Evolutionary conservation across 1,284 basidiomycete species (phyloP).

Genomic region (Termitomyces sp.): DNA sequence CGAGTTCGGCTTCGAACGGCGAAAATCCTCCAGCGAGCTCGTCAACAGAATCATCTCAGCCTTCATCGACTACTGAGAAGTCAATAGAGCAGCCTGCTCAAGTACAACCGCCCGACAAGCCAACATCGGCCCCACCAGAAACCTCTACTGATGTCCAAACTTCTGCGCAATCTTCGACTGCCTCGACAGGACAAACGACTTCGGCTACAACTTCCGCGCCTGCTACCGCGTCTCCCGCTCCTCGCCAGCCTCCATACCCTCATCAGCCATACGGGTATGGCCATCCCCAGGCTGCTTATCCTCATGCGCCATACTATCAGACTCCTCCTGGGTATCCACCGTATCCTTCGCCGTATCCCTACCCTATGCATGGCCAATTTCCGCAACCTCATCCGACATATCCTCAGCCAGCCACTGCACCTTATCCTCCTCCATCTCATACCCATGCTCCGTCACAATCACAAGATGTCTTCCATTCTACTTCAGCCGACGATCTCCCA

Average conservation of each 20-base stretch:
- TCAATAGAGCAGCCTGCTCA: slow-evolving; percentile 15
- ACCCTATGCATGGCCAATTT: slow-evolving; percentile 8
- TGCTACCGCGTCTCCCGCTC: slow-evolving; percentile 5
- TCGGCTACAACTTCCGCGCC: background rate
- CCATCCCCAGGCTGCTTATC: slow-evolving; percentile 40
- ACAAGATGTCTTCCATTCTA: slow-evolving; percentile 21
- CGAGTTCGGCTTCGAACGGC: slow-evolving; percentile 1
- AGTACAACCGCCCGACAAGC: slow-evolving; percentile 22
- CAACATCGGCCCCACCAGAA: slow-evolving; percentile 9
- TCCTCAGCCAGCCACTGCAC: slow-evolving; percentile 17
- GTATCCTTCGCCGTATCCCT: slow-evolving; percentile 38
- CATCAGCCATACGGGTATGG: slow-evolving; percentile 44
- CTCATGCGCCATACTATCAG: slow-evolving; percentile 57
- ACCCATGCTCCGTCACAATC: slow-evolving; percentile 23
- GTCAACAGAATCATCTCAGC: slow-evolving; percentile 17
- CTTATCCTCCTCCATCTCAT: slow-evolving; percentile 23
- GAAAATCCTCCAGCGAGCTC: slow-evolving; percentile 23
- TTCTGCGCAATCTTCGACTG: slow-evolving; percentile 1
- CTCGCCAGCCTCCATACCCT: slow-evolving; percentile 31
- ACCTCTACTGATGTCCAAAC: background rate
- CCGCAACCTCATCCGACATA: slow-evolving; percentile 14
- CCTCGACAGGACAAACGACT: background rate
- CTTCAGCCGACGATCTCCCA: slow-evolving; percentile 58
- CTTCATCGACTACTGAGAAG: slow-evolving; percentile 10
- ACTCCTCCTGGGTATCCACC: slow-evolving; percentile 33